Percentiles rank a stretch among this genome's conserved stretches.
Conservation (phyloP, 2,329 filamentous ascomycete genomes). For the Trichoderma pleuroti region DNA sequence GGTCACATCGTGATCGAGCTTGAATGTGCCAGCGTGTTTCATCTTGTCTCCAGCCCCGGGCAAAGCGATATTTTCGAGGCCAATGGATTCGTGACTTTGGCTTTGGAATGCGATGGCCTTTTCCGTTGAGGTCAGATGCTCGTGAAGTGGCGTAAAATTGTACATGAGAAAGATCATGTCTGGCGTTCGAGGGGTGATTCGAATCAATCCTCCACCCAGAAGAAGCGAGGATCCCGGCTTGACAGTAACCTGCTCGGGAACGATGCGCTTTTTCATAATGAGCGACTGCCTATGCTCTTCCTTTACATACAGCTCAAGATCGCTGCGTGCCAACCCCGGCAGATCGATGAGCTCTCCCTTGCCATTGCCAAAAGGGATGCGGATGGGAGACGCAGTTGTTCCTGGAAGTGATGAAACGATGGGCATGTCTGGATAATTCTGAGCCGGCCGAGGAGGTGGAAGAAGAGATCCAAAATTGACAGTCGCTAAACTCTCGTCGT, state of each 20-base stretch:
- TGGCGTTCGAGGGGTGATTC: slow-evolving; percentile 69
- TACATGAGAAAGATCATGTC: slow-evolving; percentile 72
- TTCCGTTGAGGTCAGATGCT: slow-evolving; percentile 73
- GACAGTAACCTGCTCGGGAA: slow-evolving; percentile 69
- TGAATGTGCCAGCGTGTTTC: slow-evolving; percentile 68
- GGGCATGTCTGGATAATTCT: slow-evolving; percentile 78
- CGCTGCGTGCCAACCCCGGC: slow-evolving; percentile 74
- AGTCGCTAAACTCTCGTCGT: slow-evolving; percentile 21
- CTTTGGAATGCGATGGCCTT: slow-evolving; percentile 75
- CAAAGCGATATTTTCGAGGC: slow-evolving; percentile 61
- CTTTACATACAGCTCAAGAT: slow-evolving; percentile 67
- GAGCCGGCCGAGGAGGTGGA: slow-evolving; percentile 70
- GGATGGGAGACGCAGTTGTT: slow-evolving; percentile 92
- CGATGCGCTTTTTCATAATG: slow-evolving; percentile 74
- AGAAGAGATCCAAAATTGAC: slow-evolving; percentile 57
- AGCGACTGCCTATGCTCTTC: slow-evolving; percentile 63
- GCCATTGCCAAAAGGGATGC: slow-evolving; percentile 81
- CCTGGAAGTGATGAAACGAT: slow-evolving; percentile 83
- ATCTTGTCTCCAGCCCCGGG: slow-evolving; percentile 57
- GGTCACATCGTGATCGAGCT: slow-evolving; percentile 79
- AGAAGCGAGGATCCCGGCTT: slow-evolving; percentile 77
- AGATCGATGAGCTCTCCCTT: slow-evolving; percentile 91
- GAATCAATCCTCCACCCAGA: slow-evolving; percentile 73
- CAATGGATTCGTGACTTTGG: slow-evolving; percentile 54
- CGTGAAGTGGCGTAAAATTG: slow-evolving; percentile 74